These are phyloP conservation scores for Paecilomyces sp. DNA, from an alignment of 2,329 filamentous ascomycete genomes.

Conservation along the genomic window DNA sequence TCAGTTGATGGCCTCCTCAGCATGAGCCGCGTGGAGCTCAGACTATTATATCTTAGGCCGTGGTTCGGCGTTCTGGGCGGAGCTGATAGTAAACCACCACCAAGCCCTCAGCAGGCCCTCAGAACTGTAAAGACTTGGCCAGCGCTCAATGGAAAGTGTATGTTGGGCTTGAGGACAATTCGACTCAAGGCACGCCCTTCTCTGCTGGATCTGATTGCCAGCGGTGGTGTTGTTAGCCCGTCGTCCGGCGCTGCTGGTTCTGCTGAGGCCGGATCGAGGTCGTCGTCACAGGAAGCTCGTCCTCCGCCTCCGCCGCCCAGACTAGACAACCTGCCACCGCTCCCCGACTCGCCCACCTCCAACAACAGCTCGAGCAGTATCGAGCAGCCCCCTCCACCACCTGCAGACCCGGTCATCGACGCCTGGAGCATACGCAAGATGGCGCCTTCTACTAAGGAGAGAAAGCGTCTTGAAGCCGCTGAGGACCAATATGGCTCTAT, in stretches of 20 bases:
- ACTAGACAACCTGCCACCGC: constrained; percentile 37
- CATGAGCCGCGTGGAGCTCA: not conserved
- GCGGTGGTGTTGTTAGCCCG: constrained; percentile 34
- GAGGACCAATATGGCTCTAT: constrained; percentile 57
- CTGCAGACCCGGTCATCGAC: constrained; percentile 16
- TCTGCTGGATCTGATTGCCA: constrained; percentile 54
- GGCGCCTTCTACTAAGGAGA: constrained; percentile 38
- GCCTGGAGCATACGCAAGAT: constrained; percentile 26
- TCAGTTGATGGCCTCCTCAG: not conserved
- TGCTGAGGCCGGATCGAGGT: constrained; percentile 11
- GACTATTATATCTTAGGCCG: not conserved
- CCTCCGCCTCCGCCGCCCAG: constrained; percentile 26
- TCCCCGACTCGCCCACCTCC: constrained; percentile 35
- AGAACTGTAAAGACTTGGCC: not conserved
- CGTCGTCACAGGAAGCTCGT: constrained; percentile 15
- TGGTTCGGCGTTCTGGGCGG: not conserved
- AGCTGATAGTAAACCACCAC: not conserved
- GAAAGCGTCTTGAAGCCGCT: constrained; percentile 37
- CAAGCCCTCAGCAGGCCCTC: not conserved
- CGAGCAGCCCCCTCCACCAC: constrained; percentile 14
- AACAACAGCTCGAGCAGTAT: constrained; percentile 9
- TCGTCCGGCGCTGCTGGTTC: constrained; percentile 21
- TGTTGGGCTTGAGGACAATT: constrained; percentile 51
- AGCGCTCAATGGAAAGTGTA: constrained; percentile 23
- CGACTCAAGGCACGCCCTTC: constrained; percentile 54